Conservation (phyloP, 768 basidiomycete species). For the Rhodotorula paludigena region DNA sequence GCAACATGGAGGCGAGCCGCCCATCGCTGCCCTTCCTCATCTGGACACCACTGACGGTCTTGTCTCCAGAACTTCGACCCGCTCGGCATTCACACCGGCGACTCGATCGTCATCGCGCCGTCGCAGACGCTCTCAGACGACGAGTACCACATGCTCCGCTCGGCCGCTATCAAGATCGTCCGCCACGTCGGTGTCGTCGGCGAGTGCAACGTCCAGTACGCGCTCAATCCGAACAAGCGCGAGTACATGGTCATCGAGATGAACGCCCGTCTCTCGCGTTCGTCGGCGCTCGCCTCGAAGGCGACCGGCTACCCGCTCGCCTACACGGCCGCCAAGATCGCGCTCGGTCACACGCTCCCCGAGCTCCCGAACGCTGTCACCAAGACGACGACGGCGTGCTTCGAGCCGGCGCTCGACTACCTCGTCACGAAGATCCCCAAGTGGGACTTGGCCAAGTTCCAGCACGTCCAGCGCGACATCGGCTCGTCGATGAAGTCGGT, state of each 20-base stretch:
- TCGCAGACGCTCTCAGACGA: conserved; percentile 89
- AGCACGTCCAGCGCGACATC: conserved; percentile 86
- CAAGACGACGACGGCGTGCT: conserved; percentile 98
- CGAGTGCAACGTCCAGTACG: conserved; percentile 98
- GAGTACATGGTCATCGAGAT: conserved; percentile 95
- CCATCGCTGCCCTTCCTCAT: not conserved
- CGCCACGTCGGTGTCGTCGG: conserved; percentile 70
- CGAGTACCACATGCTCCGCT: conserved; percentile 98
- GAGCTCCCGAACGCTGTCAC: conserved; percentile 98
- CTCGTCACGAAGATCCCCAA: conserved; percentile 99
- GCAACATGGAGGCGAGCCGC: conserved; percentile 67
- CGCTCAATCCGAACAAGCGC: conserved; percentile 80
- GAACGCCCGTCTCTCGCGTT: conserved; percentile 43
- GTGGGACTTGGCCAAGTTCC: conserved; percentile 98
- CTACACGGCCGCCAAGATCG: conserved; percentile 98
- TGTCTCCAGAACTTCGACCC: conserved; percentile 84
- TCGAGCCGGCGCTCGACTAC: conserved; percentile 97
- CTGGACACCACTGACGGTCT: not conserved
- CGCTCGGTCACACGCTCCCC: conserved; percentile 91
- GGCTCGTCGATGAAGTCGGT: conserved; percentile 99
- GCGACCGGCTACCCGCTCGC: conserved; percentile 98
- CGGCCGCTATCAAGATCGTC: conserved; percentile 90
- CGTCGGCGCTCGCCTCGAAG: conserved; percentile 90
- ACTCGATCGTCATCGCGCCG: conserved; percentile 97
- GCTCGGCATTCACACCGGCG: conserved; percentile 96